phyloP scores from a whole-genome alignment of 75 land plant species.

The Picea sitchensis region DNA sequence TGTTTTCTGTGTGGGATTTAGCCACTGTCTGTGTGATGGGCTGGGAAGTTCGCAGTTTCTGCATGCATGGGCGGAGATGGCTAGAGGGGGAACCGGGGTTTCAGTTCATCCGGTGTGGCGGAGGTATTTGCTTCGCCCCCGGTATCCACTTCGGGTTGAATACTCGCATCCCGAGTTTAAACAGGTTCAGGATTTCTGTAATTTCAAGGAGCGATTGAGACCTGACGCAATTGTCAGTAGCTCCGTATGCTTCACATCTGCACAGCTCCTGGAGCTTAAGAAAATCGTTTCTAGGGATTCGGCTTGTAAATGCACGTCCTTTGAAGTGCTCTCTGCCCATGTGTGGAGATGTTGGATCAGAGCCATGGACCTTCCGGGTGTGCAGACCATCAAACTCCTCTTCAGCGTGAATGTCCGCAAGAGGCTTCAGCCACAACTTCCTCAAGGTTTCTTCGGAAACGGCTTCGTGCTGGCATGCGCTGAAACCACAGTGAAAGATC shows the following conservation, averaged over 20 bases:
- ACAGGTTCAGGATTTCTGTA: conserved; percentile 22
- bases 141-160: neutral
- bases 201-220: neutral
- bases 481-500: conserved; percentile 15
- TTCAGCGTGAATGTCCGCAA: conserved; percentile 33
- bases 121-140: conserved; percentile 23
- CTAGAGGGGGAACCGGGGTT: conserved; percentile 2
- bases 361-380: conserved; percentile 16
- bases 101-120: conserved; percentile 21
- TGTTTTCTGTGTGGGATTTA: conserved; percentile 24
- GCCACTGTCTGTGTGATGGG: conserved; percentile 34
- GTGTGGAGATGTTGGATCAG: conserved; percentile 44
- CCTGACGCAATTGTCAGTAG: neutral
- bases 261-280: neutral
- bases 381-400: conserved; percentile 22
- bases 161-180: conserved; percentile 31
- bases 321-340: conserved; percentile 47
- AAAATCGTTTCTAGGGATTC: neutral
- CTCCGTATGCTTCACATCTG: neutral
- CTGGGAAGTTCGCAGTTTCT: conserved; percentile 37
- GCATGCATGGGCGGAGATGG: conserved; percentile 25
- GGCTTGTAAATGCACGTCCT: conserved; percentile 9
- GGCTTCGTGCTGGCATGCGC: conserved; percentile 33
- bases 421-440: conserved; percentile 35
- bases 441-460: conserved; percentile 44